Base-by-base conservation (phyloP, 768 basidiomycete genomes). In the Macrolepiota albuminosa region DNA sequence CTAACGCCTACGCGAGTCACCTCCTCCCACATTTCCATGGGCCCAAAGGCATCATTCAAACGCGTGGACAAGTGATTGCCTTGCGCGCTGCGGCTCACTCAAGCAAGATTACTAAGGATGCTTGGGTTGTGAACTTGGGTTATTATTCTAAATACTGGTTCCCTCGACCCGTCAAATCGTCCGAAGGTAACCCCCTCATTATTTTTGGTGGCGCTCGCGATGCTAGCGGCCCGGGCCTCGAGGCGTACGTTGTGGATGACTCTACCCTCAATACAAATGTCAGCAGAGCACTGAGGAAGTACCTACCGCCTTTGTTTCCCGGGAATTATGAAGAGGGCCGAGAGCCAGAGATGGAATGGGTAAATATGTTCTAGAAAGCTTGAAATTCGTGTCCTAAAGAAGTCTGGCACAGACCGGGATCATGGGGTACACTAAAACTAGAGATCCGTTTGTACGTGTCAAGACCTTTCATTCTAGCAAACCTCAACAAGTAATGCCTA, bases 301-400 rank as follows among this genome's bases (percentile, higher is more conserved):
- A 89, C 68, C 70, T 93, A 9, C 85, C 87, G 0, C 67, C 66
- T 0, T 68, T 85, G 6, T 89, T 88, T 62, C 79, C 84, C 0
- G 79, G 73, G 11, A 76, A 79, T 63, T 87, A 82, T 60, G 78
- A 80, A 57, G 65, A 63, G 13, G 76, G 71, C 3, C 66, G 59
- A n/a, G 77, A 82, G 54, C 84, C 85, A 6, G 89, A 90, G 69
- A 84, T 85, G 81, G 89, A 93, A 78, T 95, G 93, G 91, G 91
- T 89, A 53, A 46, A 81, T 72, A 57, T 43, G n/a, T 33, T 10
- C 29, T 50, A 6, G 11, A 8, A 52, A 26, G 21, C 24, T 52
- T 9, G 43, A 43, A 18, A 37, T 11, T n/a, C 9, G 1, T 36
- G 1, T 29, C 8, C n/a, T 63, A 24, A 58, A 56, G 16, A 58